phyloP scores from a whole-genome alignment of 768 basidiomycete species.

The Kwoniella bestiolae region DNA sequence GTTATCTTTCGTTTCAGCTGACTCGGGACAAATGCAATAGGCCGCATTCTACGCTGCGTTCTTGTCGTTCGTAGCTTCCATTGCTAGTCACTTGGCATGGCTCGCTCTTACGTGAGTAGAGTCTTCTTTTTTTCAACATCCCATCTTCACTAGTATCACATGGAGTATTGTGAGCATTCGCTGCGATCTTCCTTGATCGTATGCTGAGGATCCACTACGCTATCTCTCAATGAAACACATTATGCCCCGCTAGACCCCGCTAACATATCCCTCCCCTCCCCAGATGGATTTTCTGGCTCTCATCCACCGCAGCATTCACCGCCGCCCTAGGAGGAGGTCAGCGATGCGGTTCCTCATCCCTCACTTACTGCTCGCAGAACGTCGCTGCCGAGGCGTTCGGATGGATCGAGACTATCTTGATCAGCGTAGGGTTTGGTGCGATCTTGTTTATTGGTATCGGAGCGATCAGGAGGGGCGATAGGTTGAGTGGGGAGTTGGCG shows the following conservation, averaged over 20 bases:
- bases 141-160: too few relatives aligned
- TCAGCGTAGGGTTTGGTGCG: conserved; percentile 45
- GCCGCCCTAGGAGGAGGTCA: conserved; percentile 51
- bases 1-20: neutral
- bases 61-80: conserved; percentile 43
- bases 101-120: conserved; percentile 55
- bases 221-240: too few relatives aligned
- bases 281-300: conserved; percentile 58
- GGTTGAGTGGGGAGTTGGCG: conserved; percentile 29
- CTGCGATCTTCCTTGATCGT: too few relatives aligned
- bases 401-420: conserved; percentile 57
- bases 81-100: conserved; percentile 40
- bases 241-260: too few relatives aligned
- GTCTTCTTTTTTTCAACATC: too few relatives aligned
- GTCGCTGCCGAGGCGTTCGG: conserved; percentile 57
- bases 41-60: conserved; percentile 25
- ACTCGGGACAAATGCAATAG: neutral
- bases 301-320: conserved; percentile 50
- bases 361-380: conserved; percentile 56
- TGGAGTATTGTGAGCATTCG: too few relatives aligned
- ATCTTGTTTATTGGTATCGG: conserved; percentile 46
- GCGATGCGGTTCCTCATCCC: conserved; percentile 32
- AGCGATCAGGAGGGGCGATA: conserved; percentile 51
- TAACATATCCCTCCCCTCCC: neutral
- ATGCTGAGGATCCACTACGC: too few relatives aligned